Evolutionary conservation across 75 land plant species (phyloP).

Genomic region (Chamaecyparis obtusa): DNA sequence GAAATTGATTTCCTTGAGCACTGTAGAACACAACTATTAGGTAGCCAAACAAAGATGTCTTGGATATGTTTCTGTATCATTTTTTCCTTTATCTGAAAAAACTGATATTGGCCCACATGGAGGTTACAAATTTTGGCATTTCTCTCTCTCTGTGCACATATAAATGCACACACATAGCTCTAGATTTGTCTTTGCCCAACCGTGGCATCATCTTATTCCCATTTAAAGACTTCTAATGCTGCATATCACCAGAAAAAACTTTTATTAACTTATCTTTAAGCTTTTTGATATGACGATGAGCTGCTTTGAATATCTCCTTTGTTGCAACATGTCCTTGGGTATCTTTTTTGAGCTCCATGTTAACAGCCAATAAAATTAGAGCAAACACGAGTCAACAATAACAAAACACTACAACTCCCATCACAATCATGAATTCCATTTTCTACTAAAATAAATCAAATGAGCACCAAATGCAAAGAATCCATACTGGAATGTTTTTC

Average conservation of each 20-base stretch:
- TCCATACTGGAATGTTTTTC: too few species aligned
- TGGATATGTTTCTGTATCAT: conserved; percentile 25
- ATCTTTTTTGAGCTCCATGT: too few species aligned
- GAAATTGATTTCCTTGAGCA: conserved; percentile 45
- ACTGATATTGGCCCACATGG: background rate
- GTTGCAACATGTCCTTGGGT: too few species aligned
- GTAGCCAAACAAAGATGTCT: conserved; percentile 32
- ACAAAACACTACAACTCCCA: too few species aligned
- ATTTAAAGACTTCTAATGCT: conserved; percentile 4
- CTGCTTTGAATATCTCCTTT: too few species aligned
- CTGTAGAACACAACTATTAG: conserved; percentile 21
- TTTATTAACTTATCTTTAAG: conserved; percentile 26
- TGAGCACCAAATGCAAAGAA: conserved; percentile 53
- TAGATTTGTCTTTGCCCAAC: too few species aligned
- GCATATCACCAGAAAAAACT: background rate
- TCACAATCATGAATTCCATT: too few species aligned
- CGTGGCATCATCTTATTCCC: too few species aligned
- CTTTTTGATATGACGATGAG: conserved; percentile 14
- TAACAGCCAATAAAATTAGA: too few species aligned
- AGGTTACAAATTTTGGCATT: conserved; percentile 12
- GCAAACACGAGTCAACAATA: too few species aligned
- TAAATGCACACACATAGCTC: too few species aligned
- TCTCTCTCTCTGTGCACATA: too few species aligned
- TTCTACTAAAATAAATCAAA: background rate
- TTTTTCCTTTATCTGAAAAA: conserved; percentile 19